Base-by-base conservation (phyloP, 495 filamentous ascomycete genomes). In the Annulohypoxylon maeteangense region DNA sequence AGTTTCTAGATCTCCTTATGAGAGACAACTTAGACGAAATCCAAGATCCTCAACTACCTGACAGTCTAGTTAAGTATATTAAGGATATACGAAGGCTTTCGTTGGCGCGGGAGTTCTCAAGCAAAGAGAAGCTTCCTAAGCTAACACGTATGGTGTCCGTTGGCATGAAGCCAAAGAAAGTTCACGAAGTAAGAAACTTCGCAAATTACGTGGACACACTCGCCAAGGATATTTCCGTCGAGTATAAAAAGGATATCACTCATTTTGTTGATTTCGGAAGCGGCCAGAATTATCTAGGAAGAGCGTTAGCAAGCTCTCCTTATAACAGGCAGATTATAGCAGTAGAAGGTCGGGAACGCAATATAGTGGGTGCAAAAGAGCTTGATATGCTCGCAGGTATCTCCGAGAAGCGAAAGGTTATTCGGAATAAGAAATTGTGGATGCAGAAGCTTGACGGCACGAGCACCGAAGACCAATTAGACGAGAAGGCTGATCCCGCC, bases 241-340 rank as follows among this genome's bases (percentile, higher is more conserved):
- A 73, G 2, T 76, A 76, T 31, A 75, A 76, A n/a, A 72, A 58
- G 59, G 69, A 76, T n/a, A 89, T 97, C 56, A 93, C 93, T 0
- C 94, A 98, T 81, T 87, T 98, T 62, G 89, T 98, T 57, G 95
- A 99, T 79, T 97, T 97, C 78, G 95, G 95, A 22, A 96, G 93
- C 53, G 95, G 95, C 0, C 95, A 98, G 75, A 98, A 95, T 72
- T 99, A 99, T 75, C 88, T 99, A 1, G 94, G 95, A 10, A 88
- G 95, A 45, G 91, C 92, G 1, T 80, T 99, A 47, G 95, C 95
- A 10, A 91, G 89, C 68, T 84, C 89, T 54, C 94, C 94, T 0
- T 97, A 96, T 77, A 91, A 93, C 68, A 90, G 89, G 72, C 87
- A 93, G 71, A 91, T 98, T 57, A 87, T 98, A 65, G 95, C 95